phyloP scores from a whole-genome alignment of 1,139 yeast genomes.

The Nakaseomyces nivariensis region DNA sequence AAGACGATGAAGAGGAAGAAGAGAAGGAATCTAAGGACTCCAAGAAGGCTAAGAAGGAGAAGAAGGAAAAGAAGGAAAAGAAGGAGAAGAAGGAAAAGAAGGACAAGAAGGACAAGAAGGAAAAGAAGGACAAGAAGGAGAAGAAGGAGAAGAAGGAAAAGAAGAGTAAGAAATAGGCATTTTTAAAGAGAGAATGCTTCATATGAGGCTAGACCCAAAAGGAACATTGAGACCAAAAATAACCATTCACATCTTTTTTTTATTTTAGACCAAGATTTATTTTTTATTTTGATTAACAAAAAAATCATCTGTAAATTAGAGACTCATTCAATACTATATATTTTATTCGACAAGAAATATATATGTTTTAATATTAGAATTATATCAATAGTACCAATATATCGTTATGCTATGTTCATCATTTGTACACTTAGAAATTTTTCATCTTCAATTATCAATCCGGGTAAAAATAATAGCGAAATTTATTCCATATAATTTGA shows the following conservation, averaged over 20 bases:
- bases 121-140: slow-evolving; percentile 35
- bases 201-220: too few relatives aligned
- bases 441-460: too few relatives aligned
- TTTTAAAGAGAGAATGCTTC: slow-evolving; percentile 5
- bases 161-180: slow-evolving; percentile 30
- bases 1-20: slow-evolving; percentile 25
- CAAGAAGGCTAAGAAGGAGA: slow-evolving; percentile 37
- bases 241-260: background rate
- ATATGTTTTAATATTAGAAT: slow-evolving; percentile 3
- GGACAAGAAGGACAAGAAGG: slow-evolving; percentile 33
- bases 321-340: slow-evolving; percentile 6
- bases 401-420: background rate
- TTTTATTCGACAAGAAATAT: background rate
- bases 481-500: too few relatives aligned
- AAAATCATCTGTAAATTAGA: slow-evolving; percentile 14
- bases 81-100: slow-evolving; percentile 37
- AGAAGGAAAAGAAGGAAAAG: slow-evolving; percentile 35
- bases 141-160: slow-evolving; percentile 41
- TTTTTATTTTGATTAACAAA: slow-evolving; percentile 4
- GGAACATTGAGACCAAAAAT: background rate
- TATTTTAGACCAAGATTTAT: slow-evolving; percentile 1
- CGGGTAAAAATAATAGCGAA: too few relatives aligned
- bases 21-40: slow-evolving; percentile 31
- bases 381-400: background rate
- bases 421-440: too few relatives aligned